phyloP scores from a whole-genome alignment of 208 protist species.

The Blastocrithidia nonstop region DNA sequence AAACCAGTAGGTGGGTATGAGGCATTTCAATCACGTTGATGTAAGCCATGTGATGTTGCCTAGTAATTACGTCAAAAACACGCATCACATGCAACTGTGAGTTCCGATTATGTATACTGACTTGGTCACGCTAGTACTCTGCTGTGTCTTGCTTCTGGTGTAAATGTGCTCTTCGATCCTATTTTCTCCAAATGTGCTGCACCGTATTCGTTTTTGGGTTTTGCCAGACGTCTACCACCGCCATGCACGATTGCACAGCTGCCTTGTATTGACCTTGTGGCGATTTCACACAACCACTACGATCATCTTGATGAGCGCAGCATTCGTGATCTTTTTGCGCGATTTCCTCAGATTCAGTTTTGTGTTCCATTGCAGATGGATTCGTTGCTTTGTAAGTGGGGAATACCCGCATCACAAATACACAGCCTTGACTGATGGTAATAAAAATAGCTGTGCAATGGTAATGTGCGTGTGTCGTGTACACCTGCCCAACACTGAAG shows the following conservation, averaged over 20 bases:
- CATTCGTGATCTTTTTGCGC: slow-evolving; percentile 13
- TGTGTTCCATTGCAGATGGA: slow-evolving; percentile 47
- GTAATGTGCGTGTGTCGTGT: slow-evolving; percentile 21
- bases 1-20: background rate
- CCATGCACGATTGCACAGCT: slow-evolving; percentile 24
- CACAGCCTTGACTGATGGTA: slow-evolving; percentile 35
- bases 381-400: slow-evolving; percentile 15
- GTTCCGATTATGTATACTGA: slow-evolving; percentile 41
- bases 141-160: slow-evolving; percentile 37
- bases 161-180: slow-evolving; percentile 76
- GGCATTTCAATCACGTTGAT: background rate
- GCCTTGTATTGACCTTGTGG: slow-evolving; percentile 52
- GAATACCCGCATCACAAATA: slow-evolving; percentile 16
- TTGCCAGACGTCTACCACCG: slow-evolving; percentile 15
- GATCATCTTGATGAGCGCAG: slow-evolving; percentile 62
- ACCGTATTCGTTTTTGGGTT: slow-evolving; percentile 39
- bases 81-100: background rate
- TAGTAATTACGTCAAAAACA: background rate
- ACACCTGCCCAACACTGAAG: slow-evolving; percentile 57
- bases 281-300: slow-evolving; percentile 82
- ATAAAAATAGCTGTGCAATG: slow-evolving; percentile 12
- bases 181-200: slow-evolving; percentile 48
- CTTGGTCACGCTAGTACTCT: slow-evolving; percentile 63
- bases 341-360: slow-evolving; percentile 20
- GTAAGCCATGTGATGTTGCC: background rate